phyloP scores from a whole-genome alignment of 345 rosid species.

The Garcia nutans region DNA sequence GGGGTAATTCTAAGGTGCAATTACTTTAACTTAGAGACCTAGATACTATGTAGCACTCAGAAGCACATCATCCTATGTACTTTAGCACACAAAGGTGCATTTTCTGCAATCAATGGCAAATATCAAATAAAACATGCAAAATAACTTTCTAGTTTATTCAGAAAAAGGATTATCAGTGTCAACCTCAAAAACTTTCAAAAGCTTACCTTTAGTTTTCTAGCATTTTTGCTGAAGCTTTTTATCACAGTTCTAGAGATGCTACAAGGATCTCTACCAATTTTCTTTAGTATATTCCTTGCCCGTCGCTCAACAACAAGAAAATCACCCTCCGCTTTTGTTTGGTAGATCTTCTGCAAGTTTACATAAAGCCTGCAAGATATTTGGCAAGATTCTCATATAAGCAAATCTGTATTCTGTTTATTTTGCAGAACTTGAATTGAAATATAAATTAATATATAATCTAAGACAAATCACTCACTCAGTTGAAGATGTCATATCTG shows the following conservation, averaged over 20 bases:
- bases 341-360: slow-evolving; percentile 81
- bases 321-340: slow-evolving; percentile 92
- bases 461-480: slow-evolving; percentile 53
- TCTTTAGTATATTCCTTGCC: slow-evolving; percentile 58
- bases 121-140: no score
- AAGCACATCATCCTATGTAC: no score
- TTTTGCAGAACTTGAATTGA: not conserved
- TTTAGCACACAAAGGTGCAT: no score
- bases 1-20: not conserved
- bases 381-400: not conserved
- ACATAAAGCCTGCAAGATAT: slow-evolving; percentile 68
- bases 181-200: not conserved
- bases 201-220: slow-evolving; percentile 83
- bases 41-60: not conserved
- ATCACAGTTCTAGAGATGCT: slow-evolving; percentile 65
- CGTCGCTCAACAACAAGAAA: slow-evolving; percentile 67
- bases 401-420: not conserved
- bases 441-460: not conserved
- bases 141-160: no score
- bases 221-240: slow-evolving; percentile 80
- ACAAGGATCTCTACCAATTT: slow-evolving; percentile 66
- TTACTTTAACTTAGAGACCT: not conserved
- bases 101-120: no score
- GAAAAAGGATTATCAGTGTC: no score
- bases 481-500: slow-evolving; percentile 99